phyloP scores from a whole-genome alignment of 345 rosid species.

The Erodium maritimum region DNA sequence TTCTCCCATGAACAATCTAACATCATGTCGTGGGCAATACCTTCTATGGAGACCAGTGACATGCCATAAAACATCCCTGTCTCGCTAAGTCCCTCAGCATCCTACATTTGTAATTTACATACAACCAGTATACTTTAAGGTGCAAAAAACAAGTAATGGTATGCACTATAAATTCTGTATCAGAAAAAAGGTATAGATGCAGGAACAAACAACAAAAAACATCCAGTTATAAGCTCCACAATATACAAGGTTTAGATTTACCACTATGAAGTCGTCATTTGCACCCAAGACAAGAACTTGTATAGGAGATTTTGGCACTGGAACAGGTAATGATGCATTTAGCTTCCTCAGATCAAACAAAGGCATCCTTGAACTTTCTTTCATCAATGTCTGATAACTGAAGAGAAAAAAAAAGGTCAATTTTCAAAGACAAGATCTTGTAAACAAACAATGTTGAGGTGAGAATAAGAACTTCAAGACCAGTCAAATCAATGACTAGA shows the following conservation, averaged over 20 bases:
- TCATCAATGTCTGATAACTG: constrained; percentile 77
- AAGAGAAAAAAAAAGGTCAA: constrained; percentile 8
- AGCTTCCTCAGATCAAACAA: constrained; percentile 77
- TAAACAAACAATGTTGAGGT: too few relatives aligned
- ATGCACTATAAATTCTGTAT: too few relatives aligned
- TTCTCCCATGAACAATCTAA: constrained; percentile 70
- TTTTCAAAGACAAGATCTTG: not conserved
- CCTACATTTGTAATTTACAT: constrained; percentile 26
- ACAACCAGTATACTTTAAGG: too few relatives aligned
- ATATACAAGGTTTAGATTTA: constrained; percentile 3
- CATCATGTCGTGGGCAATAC: constrained; percentile 90
- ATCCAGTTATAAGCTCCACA: too few relatives aligned
- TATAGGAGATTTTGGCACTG: constrained; percentile 33
- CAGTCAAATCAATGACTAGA: too few relatives aligned
- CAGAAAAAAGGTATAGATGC: too few relatives aligned
- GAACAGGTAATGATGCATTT: constrained; percentile 80
- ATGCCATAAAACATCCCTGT: constrained; percentile 54
- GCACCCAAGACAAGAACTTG: constrained; percentile 67
- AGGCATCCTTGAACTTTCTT: constrained; percentile 59
- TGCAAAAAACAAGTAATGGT: too few relatives aligned
- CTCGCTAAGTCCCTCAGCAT: constrained; percentile 49
- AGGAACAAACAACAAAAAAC: too few relatives aligned
- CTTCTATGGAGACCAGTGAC: constrained; percentile 45
- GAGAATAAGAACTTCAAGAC: too few relatives aligned
- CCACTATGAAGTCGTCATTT: constrained; percentile 77